Conservation (phyloP, 108 stramenopile species). For the Cyclotella baltica region DNA sequence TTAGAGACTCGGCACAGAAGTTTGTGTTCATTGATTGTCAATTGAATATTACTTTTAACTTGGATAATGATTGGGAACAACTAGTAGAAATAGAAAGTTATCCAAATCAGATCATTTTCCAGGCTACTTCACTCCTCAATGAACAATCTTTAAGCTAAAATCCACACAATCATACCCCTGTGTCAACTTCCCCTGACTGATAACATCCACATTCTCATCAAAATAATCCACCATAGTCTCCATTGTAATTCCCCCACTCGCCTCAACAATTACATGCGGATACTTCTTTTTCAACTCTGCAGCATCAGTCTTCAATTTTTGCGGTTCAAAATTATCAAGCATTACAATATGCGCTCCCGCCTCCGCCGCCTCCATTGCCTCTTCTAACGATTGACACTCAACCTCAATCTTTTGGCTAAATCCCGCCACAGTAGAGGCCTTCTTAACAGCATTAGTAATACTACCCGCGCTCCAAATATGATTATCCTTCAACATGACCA, state of each 20-base stretch:
- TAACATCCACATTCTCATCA: conserved; percentile 91
- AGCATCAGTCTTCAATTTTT: conserved; percentile 80
- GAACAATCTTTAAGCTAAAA: conserved; percentile 93
- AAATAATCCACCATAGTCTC: conserved; percentile 92
- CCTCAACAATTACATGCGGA: conserved; percentile 95
- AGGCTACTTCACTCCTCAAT: conserved; percentile 16
- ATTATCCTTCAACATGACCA: conserved; percentile 99
- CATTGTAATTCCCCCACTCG: conserved; percentile 96
- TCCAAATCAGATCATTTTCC: neutral
- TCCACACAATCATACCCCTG: conserved; percentile 98
- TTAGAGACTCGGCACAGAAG: too few species aligned
- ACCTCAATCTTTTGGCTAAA: conserved; percentile 99
- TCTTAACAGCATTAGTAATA: conserved; percentile 90
- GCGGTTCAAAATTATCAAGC: conserved; percentile 98
- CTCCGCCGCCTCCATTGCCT: conserved; percentile 91
- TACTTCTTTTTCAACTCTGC: conserved; percentile 80
- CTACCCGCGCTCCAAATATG: conserved; percentile 93
- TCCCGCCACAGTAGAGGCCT: conserved; percentile 88
- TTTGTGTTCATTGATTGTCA: too few species aligned
- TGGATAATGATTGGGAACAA: too few species aligned
- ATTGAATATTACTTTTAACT: too few species aligned
- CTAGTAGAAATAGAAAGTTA: neutral
- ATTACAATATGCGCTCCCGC: conserved; percentile 96
- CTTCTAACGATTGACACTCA: conserved; percentile 90
- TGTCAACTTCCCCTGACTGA: conserved; percentile 97